Conservation (phyloP, 352 stramenopile genomes). For the Phytophthora brassicae region DNA sequence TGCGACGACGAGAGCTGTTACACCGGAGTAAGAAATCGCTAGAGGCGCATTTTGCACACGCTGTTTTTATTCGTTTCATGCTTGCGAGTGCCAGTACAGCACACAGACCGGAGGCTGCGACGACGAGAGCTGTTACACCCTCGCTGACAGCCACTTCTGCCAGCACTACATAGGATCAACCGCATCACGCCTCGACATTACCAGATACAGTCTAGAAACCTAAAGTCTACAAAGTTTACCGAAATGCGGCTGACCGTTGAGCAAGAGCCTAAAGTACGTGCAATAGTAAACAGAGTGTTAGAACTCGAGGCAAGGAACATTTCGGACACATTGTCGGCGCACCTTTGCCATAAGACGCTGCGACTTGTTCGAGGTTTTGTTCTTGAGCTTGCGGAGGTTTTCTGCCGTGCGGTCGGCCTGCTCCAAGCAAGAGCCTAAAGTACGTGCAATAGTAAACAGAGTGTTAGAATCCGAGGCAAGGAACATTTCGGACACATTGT, state of each 20-base stretch:
- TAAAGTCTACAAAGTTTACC: slow-evolving; percentile 17
- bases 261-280: slow-evolving; percentile 36
- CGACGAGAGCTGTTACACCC: no score
- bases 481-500: not conserved
- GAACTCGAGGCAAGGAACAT: not conserved
- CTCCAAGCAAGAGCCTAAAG: slow-evolving; percentile 43
- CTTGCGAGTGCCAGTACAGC: not conserved
- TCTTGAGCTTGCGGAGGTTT: slow-evolving; percentile 70
- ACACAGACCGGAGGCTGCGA: no score
- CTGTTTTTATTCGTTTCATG: not conserved
- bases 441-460: not conserved
- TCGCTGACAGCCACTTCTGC: not conserved
- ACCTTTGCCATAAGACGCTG: slow-evolving; percentile 74
- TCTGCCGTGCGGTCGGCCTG: slow-evolving; percentile 53
- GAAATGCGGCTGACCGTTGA: slow-evolving; percentile 43
- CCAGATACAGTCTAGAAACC: not conserved
- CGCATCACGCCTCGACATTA: not conserved
- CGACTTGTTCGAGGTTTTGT: slow-evolving; percentile 53
- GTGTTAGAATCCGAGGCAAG: not conserved
- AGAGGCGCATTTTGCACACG: not conserved
- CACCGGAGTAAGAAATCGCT: not conserved
- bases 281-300: not conserved
- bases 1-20: no score
- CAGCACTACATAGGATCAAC: not conserved
- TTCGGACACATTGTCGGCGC: not conserved